A percentile compares a stretch with the other conserved stretches of the same genome.
These are phyloP conservation scores for Jatropha multifida DNA, from an alignment of 441 rosid species.

Conservation along the genomic window DNA sequence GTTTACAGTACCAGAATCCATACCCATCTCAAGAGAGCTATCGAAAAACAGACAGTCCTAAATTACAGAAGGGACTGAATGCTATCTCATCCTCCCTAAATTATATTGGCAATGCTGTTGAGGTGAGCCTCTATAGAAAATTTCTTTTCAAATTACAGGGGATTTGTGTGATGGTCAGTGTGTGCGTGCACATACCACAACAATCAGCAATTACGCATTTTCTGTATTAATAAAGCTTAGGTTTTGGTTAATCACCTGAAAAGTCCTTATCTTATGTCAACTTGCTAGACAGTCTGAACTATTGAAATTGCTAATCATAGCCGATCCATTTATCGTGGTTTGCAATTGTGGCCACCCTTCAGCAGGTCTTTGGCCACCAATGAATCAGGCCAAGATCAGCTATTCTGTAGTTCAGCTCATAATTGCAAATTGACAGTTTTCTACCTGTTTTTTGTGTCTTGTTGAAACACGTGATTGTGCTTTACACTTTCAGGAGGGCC, in stretches of 20 bases:
- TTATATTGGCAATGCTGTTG: conserved; percentile 77
- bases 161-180: neutral
- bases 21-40: conserved; percentile 30
- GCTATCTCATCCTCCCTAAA: conserved; percentile 77
- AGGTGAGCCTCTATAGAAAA: conserved; percentile 38
- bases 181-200: neutral
- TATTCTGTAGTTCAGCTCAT: neutral
- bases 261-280: neutral
- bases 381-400: neutral
- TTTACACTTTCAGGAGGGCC: conserved; percentile 61
- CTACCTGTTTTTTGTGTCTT: neutral
- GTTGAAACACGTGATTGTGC: neutral
- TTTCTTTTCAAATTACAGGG: neutral
- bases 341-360: neutral
- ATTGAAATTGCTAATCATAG: neutral
- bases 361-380: neutral
- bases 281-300: neutral
- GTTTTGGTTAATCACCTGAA: neutral
- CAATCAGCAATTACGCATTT: neutral
- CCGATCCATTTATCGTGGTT: neutral
- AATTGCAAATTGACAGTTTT: neutral
- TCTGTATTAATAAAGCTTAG: neutral
- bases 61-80: conserved; percentile 63
- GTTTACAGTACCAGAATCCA: conserved; percentile 36
- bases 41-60: conserved; percentile 60